These are phyloP conservation scores for Fagopyrum tataricum DNA, from an alignment of 148 eudicot genomes.

Conservation along the genomic window DNA sequence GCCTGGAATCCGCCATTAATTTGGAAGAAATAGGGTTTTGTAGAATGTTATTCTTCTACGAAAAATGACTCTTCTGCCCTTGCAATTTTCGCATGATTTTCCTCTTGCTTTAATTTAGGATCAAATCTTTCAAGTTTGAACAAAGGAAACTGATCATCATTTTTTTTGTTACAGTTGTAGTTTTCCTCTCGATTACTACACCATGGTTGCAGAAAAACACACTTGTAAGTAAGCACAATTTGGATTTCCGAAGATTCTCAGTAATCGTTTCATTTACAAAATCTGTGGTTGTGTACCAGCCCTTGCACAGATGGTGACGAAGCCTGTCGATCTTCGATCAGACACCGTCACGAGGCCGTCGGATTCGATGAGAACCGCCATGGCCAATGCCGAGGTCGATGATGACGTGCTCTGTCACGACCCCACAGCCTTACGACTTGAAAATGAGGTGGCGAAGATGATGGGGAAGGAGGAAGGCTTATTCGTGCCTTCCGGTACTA, in stretches of 20 bases:
- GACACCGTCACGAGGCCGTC: conserved; percentile 98
- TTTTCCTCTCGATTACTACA: background rate
- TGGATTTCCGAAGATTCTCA: background rate
- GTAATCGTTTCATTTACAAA: background rate
- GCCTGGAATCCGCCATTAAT: background rate
- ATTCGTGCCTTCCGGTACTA: conserved; percentile 95
- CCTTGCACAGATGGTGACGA: conserved; percentile 37
- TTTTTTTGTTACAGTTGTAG: background rate
- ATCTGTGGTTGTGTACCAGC: background rate
- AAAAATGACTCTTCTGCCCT: background rate
- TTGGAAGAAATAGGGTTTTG: background rate
- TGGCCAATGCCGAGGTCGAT: conserved; percentile 94
- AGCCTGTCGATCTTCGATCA: conserved; percentile 74
- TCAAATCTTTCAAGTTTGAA: background rate
- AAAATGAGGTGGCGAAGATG: conserved; percentile 64
- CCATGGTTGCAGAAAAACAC: conserved; percentile 16
- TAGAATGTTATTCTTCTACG: background rate
- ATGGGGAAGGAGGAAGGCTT: conserved; percentile 87
- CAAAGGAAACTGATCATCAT: background rate
- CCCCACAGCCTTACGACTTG: conserved; percentile 77
- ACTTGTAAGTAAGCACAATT: conserved; percentile 6
- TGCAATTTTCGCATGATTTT: conserved; percentile 3
- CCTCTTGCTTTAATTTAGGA: background rate
- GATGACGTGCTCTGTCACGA: conserved; percentile 77
- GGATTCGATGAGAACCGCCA: conserved; percentile 74